Evolutionary conservation across 106 monocot species (phyloP), one percentile per base, ranked within the genome.

Genomic region (Iris macrosiphon): DNA sequence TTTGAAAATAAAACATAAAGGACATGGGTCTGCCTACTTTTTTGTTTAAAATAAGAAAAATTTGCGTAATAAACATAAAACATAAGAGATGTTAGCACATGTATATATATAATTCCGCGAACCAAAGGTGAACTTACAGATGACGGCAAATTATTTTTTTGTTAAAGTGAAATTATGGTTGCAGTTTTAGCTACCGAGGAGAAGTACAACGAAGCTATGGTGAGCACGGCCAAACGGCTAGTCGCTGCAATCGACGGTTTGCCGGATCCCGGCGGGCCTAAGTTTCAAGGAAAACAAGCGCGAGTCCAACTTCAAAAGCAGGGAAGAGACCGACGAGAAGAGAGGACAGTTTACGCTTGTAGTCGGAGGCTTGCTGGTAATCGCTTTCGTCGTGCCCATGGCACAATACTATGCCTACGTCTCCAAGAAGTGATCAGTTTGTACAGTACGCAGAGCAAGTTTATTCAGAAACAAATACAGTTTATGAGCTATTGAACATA

Each of bases 381-480:
- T 95, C 58, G 81, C 95, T 34, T 95, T 95, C 72, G 89, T 95
- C 3, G 89, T 95, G 71, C 95, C 95, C 13, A 95, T 95, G 95
- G 95, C 95, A 32, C 94, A 95, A 61, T 95, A 95, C 49, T 95
- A 95, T 70, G 91, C 91, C 13, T 93, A 88, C 68, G 68, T 93
- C 29, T 93, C 93, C 13, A 93, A 70, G 66, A 93, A 88, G 55
- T 93, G n/a, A n/a, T n/a, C n/a, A n/a, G n/a, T n/a, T n/a, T n/a
- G n/a, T n/a, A n/a, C n/a, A n/a, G n/a, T n/a, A n/a, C n/a, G n/a
- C n/a, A n/a, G n/a, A n/a, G n/a, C n/a, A n/a, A n/a, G n/a, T n/a
- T n/a, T n/a, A n/a, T n/a, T n/a, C n/a, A n/a, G n/a, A n/a, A n/a
- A n/a, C n/a, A n/a, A n/a, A n/a, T n/a, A n/a, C n/a, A n/a, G n/a